Base-by-base conservation (phyloP, 2,329 filamentous ascomycete genomes). In the Allantophomopsis lycopodina region DNA sequence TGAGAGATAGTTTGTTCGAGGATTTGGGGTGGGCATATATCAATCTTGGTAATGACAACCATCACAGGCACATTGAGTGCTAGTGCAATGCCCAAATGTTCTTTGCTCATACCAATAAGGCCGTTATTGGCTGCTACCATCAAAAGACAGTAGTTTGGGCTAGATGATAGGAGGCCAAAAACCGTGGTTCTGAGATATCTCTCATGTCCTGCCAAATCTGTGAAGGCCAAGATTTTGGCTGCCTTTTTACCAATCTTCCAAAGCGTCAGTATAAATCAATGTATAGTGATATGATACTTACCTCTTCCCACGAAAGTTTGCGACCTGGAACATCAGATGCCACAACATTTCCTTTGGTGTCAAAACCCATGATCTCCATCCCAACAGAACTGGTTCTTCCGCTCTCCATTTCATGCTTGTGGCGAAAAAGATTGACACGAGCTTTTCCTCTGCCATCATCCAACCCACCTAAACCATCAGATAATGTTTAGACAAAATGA, bases 61-160 rank as follows among this genome's bases (percentile, higher is more conserved):
- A 98, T 94, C 50, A 98, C 86, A 0, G 91, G 91, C 10, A 98
- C 89, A 54, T 96, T 96, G 38, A 98, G 68, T 1, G 91, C 88
- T 23, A 96, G 66, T 0, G 91, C 89, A 47, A 98, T 94, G 13
- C 91, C 91, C 4, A 98, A 66, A 59, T 98, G 91, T 64, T 98
- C 91, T 68, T 93, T 94, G 61, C 85, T 94, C 91, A 96, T 98
- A 15, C 91, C 91, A 36, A 96, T 84, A 35, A 98, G 67, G 3
- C 91, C 91, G 55, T 98, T 96, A 53, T 98, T 98, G 14, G 91
- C 91, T 11, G 91, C 91, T 0, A 98, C 91, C 91, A 98, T 98
- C 36, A 98, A 74, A 20, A 98, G 64, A 57, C 91, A 96, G 65
- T 96, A 98, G 55, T 96, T 94, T 0, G 91, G 91, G 64, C 87